phyloP scores from a whole-genome alignment of 2,329 filamentous ascomycete species.

The Colletotrichum navitas region DNA sequence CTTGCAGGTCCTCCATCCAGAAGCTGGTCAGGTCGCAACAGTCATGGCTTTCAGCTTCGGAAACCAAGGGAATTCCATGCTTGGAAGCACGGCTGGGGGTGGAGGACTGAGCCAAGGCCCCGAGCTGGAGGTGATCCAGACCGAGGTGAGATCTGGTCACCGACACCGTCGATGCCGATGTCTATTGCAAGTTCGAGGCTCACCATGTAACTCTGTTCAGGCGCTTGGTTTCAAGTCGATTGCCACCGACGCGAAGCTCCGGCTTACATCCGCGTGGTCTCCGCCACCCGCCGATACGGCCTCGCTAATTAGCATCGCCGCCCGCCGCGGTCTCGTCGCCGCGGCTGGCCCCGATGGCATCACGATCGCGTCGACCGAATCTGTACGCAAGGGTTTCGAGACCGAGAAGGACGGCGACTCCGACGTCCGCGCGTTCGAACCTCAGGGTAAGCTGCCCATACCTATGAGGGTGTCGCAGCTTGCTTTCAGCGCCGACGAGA shows the following conservation, averaged over 20 bases:
- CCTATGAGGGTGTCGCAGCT: conserved; percentile 86
- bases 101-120: conserved; percentile 63
- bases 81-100: conserved; percentile 55
- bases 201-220: conserved; percentile 54
- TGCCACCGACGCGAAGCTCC: conserved; percentile 84
- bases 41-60: conserved; percentile 76
- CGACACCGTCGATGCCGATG: conserved; percentile 41
- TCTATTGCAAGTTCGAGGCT: conserved; percentile 19
- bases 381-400: conserved; percentile 81
- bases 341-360: conserved; percentile 88
- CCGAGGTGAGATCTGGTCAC: conserved; percentile 71
- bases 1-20: conserved; percentile 44
- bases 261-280: conserved; percentile 84
- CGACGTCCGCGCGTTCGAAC: conserved; percentile 77
- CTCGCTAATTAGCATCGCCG: conserved; percentile 87
- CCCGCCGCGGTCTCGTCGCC: conserved; percentile 83
- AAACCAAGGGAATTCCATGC: conserved; percentile 59
- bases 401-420: conserved; percentile 67
- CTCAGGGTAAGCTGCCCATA: conserved; percentile 79
- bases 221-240: conserved; percentile 85
- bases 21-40: conserved; percentile 54
- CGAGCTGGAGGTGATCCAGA: conserved; percentile 82
- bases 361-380: conserved; percentile 80
- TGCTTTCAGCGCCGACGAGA: conserved; percentile 90
- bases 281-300: conserved; percentile 80